Base-by-base conservation (phyloP, 2,329 filamentous ascomycete genomes). In the Byssoonygena ceratinophila region DNA sequence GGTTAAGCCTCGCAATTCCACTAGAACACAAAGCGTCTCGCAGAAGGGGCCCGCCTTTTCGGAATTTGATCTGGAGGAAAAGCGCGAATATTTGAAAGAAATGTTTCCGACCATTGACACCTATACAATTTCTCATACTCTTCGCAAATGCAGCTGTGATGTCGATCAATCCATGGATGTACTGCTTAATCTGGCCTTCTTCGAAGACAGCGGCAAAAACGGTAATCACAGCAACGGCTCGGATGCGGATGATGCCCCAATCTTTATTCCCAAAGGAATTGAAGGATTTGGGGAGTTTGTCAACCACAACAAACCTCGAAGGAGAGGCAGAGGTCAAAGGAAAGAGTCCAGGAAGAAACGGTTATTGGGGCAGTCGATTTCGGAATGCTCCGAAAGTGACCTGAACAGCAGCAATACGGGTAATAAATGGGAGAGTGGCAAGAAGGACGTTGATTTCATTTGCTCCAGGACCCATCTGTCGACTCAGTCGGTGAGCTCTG, bases 101-200 rank as follows among this genome's bases (percentile, higher is more conserved):
- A 85, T 92, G 65, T 94, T 96, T 60, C 79, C 83, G 0, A 78
- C 76, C 0, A 73, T 90, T 39, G 83, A 82, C 44, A 71, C 71
- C 0, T 79, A 82, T 45, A 83, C 86, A 39, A 75, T 94, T 25
- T 71, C 73, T 39, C 78, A 82, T 57, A 79, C 82, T 0, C 68
- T 95, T 47, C 80, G 79, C 58, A 86, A 87, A 61, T 79, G 76
- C 27, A 75, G 78, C 9, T 80, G 83, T 0, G 80, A 87, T 58
- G 78, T 86, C 36, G 79, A 82, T 54, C 74, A 75, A 12, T 81
- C 87, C 1, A 82, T 94, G 56, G 88, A 95, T 60, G 82, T 88
- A 54, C 72, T 97, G 11, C 76, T 96, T 29, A 94, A 85, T 58
- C 75, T 87, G 12, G 81, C 85, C 18, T 88, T 84, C 62, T 81